phyloP scores from a whole-genome alignment of 495 filamentous ascomycete species.

The Xylaria venustula region DNA sequence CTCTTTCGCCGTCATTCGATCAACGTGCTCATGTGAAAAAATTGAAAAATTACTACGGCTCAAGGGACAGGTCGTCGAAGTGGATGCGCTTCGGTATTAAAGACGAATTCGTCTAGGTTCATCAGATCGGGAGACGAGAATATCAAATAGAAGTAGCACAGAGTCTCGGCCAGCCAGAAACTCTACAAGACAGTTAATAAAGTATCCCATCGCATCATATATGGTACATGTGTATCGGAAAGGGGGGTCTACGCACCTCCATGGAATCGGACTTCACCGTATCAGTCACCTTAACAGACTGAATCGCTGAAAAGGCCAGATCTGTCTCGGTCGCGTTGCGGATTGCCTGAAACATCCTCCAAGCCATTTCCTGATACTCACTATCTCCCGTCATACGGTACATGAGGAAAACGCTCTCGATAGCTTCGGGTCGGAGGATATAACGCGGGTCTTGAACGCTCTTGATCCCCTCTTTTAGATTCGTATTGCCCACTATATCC shows the following conservation, averaged over 20 bases:
- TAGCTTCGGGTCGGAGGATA: slow-evolving; percentile 55
- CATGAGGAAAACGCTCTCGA: slow-evolving; percentile 59
- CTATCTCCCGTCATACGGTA: slow-evolving; percentile 57
- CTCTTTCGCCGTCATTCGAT: background rate
- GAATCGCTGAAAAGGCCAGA: slow-evolving; percentile 31
- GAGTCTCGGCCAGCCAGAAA: slow-evolving; percentile 65
- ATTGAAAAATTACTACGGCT: background rate
- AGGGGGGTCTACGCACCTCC: slow-evolving; percentile 31
- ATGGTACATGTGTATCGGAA: background rate
- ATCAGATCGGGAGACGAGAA: slow-evolving; percentile 70
- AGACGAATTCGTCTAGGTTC: slow-evolving; percentile 53
- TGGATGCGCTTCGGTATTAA: slow-evolving; percentile 77
- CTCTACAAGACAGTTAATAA: slow-evolving; percentile 23
- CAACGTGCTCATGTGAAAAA: background rate
- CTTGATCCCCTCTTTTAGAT: slow-evolving; percentile 11
- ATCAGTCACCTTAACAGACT: slow-evolving; percentile 20
- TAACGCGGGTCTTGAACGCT: slow-evolving; percentile 20
- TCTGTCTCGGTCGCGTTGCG: slow-evolving; percentile 43
- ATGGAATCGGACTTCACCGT: slow-evolving; percentile 40
- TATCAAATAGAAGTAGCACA: slow-evolving; percentile 84
- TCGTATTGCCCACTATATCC: slow-evolving; percentile 22
- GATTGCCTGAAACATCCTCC: slow-evolving; percentile 55
- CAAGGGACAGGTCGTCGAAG: slow-evolving; percentile 45
- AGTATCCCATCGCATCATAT: background rate
- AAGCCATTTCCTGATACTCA: slow-evolving; percentile 54